These are phyloP conservation scores for Protomyces arabidopsidicola DNA, from an alignment of 1,139 yeast genomes.

Conservation along the genomic window DNA sequence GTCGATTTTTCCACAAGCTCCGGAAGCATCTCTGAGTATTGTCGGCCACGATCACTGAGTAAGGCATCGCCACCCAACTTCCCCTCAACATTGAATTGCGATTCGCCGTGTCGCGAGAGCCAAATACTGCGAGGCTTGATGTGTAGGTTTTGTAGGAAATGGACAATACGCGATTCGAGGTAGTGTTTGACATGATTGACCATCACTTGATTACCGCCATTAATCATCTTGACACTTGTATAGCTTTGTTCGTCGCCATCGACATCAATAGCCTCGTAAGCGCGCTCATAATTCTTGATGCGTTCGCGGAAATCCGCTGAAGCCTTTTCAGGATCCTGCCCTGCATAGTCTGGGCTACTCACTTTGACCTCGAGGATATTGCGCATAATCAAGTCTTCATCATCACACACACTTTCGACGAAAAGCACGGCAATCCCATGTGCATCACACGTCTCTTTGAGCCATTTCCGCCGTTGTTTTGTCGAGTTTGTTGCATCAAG, in stretches of 20 bases:
- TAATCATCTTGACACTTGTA: conserved; percentile 80
- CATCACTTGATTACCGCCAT: conserved; percentile 81
- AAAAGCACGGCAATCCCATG: conserved; percentile 81
- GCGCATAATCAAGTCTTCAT: conserved; percentile 66
- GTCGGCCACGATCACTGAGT: conserved; percentile 76
- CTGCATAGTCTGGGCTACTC: conserved; percentile 80
- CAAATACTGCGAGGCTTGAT: conserved; percentile 87
- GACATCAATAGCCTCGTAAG: conserved; percentile 65
- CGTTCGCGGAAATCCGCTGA: conserved; percentile 66
- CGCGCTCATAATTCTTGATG: conserved; percentile 65
- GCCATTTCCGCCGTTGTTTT: conserved; percentile 60
- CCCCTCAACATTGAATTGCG: conserved; percentile 84
- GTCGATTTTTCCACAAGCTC: conserved; percentile 67
- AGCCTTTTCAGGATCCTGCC: conserved; percentile 67
- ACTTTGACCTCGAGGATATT: conserved; percentile 82
- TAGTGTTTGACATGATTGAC: conserved; percentile 84
- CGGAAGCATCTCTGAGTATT: conserved; percentile 80
- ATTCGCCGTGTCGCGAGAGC: conserved; percentile 94
- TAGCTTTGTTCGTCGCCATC: conserved; percentile 52
- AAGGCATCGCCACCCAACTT: conserved; percentile 95
- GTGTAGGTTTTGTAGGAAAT: conserved; percentile 91
- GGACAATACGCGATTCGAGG: conserved; percentile 86
- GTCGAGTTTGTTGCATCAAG: conserved; percentile 86
- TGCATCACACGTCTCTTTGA: conserved; percentile 58
- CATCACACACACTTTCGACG: conserved; percentile 87